Conservation (phyloP, 108 stramenopile species). For the Cylindrotheca closterium region DNA sequence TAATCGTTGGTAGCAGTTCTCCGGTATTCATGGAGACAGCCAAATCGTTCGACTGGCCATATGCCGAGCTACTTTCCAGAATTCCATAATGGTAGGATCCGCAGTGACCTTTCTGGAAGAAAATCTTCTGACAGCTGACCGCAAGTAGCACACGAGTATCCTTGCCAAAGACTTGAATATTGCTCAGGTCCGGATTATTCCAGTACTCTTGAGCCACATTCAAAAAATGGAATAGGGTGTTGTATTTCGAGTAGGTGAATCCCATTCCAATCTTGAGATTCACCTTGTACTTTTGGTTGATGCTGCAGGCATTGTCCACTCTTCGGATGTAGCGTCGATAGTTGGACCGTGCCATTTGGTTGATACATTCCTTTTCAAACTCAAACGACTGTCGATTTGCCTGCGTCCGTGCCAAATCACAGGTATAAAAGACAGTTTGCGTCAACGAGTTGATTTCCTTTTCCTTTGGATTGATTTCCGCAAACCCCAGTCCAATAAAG, state of each 20-base stretch:
- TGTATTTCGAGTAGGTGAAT: slow-evolving; percentile 36
- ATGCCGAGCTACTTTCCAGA: slow-evolving; percentile 8
- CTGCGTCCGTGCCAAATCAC: slow-evolving; percentile 24
- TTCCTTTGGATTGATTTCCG: slow-evolving; percentile 34
- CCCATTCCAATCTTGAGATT: slow-evolving; percentile 32
- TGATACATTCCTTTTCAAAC: slow-evolving; percentile 37
- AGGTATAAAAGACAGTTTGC: slow-evolving; percentile 32
- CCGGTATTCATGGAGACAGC: slow-evolving; percentile 19
- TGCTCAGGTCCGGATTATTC: slow-evolving; percentile 30
- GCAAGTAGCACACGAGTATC: slow-evolving; percentile 23
- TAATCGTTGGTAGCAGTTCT: slow-evolving; percentile 13
- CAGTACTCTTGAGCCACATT: slow-evolving; percentile 30
- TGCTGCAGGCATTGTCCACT: slow-evolving; percentile 6
- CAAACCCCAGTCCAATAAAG: slow-evolving; percentile 25
- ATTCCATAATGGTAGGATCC: slow-evolving; percentile 34
- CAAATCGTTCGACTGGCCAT: slow-evolving; percentile 15
- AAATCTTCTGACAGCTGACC: slow-evolving; percentile 29
- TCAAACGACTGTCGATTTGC: slow-evolving; percentile 28
- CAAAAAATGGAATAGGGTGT: slow-evolving; percentile 34
- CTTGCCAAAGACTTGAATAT: slow-evolving; percentile 34
- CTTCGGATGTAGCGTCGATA: slow-evolving; percentile 10
- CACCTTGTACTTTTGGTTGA: slow-evolving; percentile 18
- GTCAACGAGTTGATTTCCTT: slow-evolving; percentile 36
- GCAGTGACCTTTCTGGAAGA: slow-evolving; percentile 31
- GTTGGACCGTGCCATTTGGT: slow-evolving; percentile 28